Evolutionary conservation across 2,329 filamentous ascomycete species (phyloP).

Genomic region (Cordyceps militaris): DNA sequence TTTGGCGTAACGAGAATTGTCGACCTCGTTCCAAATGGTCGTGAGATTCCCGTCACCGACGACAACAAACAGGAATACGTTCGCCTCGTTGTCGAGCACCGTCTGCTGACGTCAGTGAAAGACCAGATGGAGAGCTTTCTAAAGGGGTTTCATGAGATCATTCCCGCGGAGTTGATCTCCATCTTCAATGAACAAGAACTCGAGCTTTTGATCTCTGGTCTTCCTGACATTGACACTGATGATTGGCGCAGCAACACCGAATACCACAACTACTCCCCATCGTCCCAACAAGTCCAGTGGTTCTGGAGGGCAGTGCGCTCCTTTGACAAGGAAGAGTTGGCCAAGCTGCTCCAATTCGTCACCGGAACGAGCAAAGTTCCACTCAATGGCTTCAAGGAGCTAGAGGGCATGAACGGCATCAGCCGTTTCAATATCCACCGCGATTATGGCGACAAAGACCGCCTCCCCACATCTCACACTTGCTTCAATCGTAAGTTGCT

Average conservation of each 20-base stretch:
- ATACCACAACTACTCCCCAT: conserved; percentile 94
- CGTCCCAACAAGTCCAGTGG: conserved; percentile 96
- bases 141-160: conserved; percentile 95
- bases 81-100: conserved; percentile 87
- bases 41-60: conserved; percentile 88
- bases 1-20: conserved; percentile 86
- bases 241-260: conserved; percentile 99
- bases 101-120: conserved; percentile 82
- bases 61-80: conserved; percentile 99
- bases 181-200: conserved; percentile 99
- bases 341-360: conserved; percentile 95
- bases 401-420: conserved; percentile 98
- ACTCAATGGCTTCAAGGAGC: conserved; percentile 95
- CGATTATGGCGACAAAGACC: conserved; percentile 93
- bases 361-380: conserved; percentile 98
- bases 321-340: conserved; percentile 97
- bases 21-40: conserved; percentile 80
- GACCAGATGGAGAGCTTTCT: conserved; percentile 93
- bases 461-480: conserved; percentile 91
- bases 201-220: conserved; percentile 89
- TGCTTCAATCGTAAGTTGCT: conserved; percentile 92
- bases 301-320: conserved; percentile 98
- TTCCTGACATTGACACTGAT: conserved; percentile 95
- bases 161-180: conserved; percentile 84
- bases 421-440: conserved; percentile 98